Evolutionary conservation across 2,329 filamentous ascomycete genomes (phyloP).

Genomic region (Fusarium cyanostomum): DNA sequence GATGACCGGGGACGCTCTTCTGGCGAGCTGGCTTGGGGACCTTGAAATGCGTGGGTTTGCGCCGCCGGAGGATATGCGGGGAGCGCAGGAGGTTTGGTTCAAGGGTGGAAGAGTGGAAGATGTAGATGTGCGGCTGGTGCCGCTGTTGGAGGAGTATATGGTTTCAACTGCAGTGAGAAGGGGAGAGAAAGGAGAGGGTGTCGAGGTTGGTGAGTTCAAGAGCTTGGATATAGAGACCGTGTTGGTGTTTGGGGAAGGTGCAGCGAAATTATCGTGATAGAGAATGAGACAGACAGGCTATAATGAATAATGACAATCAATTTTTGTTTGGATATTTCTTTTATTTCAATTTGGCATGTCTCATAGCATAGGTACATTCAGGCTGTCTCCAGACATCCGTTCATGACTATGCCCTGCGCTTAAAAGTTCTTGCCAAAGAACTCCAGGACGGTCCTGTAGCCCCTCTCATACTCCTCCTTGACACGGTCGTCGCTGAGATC

Average conservation of each 20-base stretch:
- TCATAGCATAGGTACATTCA: constrained; percentile 14
- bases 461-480: constrained; percentile 69
- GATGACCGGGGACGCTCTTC: constrained; percentile 80
- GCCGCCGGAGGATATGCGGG: constrained; percentile 56
- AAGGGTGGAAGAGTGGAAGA: constrained; percentile 45
- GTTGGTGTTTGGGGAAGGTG: constrained; percentile 54
- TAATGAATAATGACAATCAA: constrained; percentile 1
- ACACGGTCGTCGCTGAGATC: constrained; percentile 66
- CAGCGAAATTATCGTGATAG: background rate
- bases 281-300: background rate
- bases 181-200: constrained; percentile 50
- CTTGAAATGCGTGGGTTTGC: constrained; percentile 74
- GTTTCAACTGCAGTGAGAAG: constrained; percentile 61
- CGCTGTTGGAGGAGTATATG: constrained; percentile 63
- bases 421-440: constrained; percentile 66
- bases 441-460: constrained; percentile 66
- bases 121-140: constrained; percentile 48
- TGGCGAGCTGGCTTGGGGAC: constrained; percentile 76
- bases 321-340: background rate
- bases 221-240: constrained; percentile 57
- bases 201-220: constrained; percentile 54
- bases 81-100: constrained; percentile 47
- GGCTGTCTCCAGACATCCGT: background rate
- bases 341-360: constrained; percentile 16
- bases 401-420: background rate